phyloP scores from a whole-genome alignment of 2,329 filamentous ascomycete species.

The Pseudogymnoascus sp. region DNA sequence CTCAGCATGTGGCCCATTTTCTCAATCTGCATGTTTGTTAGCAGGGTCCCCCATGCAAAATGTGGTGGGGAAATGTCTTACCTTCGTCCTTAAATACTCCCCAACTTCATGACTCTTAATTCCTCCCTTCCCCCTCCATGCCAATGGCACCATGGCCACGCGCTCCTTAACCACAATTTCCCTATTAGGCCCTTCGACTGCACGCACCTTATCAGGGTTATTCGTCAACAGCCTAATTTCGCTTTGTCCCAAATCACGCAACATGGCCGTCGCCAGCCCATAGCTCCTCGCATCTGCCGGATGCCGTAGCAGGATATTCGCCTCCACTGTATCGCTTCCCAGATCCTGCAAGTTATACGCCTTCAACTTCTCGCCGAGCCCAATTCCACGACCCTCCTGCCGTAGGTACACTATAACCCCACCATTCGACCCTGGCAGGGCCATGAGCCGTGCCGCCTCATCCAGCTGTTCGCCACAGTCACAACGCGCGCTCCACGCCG shows the following conservation, averaged over 20 bases:
- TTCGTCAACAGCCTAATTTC: constrained; percentile 85
- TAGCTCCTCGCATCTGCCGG: constrained; percentile 93
- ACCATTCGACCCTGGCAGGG: constrained; percentile 57
- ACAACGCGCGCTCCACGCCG: constrained; percentile 94
- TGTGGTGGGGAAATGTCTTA: constrained; percentile 34
- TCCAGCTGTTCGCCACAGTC: constrained; percentile 97
- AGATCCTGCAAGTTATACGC: constrained; percentile 97
- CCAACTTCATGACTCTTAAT: constrained; percentile 85
- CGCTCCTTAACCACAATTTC: constrained; percentile 83
- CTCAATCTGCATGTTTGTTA: constrained; percentile 52
- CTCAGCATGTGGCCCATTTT: constrained; percentile 76
- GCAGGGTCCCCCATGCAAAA: not conserved
- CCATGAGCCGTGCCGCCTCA: constrained; percentile 91
- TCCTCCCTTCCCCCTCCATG: constrained; percentile 80
- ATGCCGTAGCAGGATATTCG: constrained; percentile 82
- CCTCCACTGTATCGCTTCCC: constrained; percentile 95
- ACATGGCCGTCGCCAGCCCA: constrained; percentile 90
- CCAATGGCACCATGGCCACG: constrained; percentile 90
- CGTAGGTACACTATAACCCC: constrained; percentile 93
- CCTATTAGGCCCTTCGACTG: constrained; percentile 82
- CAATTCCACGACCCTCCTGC: constrained; percentile 93
- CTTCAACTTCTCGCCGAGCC: constrained; percentile 89
- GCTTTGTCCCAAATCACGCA: constrained; percentile 71
- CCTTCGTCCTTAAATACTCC: constrained; percentile 91
- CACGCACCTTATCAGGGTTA: constrained; percentile 93